A percentile compares a stretch with the other conserved stretches of the same genome.
These are phyloP conservation scores for Eucalyptus erythrocorys DNA, from an alignment of 345 rosid genomes.

Conservation along the genomic window DNA sequence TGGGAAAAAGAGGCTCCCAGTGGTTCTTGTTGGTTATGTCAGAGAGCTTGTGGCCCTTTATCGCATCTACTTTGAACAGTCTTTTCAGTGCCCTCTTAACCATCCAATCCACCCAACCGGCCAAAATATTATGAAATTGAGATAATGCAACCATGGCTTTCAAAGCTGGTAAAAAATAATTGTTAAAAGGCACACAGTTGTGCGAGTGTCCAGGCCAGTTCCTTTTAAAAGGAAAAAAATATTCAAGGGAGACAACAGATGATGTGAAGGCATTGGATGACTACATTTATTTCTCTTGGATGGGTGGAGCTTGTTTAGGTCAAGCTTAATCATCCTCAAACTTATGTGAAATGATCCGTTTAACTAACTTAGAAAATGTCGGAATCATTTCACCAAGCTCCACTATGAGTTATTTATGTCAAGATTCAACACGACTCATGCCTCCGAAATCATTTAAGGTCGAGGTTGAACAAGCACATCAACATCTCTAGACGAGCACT, in stretches of 20 bases:
- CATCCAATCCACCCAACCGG: background rate
- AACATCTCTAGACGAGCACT: background rate
- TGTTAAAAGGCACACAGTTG: background rate
- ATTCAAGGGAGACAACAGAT: background rate
- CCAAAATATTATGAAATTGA: background rate
- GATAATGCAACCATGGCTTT: background rate
- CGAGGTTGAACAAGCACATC: background rate
- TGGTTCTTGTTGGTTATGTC: background rate
- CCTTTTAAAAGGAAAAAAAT: background rate
- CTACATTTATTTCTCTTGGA: background rate
- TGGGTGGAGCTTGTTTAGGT: background rate
- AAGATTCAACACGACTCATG: background rate
- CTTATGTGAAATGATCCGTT: background rate
- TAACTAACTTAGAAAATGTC: background rate
- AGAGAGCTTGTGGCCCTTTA: background rate
- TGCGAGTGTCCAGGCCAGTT: background rate
- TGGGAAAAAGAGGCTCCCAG: background rate
- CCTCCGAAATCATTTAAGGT: background rate
- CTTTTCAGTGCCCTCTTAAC: background rate
- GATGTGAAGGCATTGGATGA: background rate
- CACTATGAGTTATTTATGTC: background rate
- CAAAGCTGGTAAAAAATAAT: background rate
- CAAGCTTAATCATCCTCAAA: background rate
- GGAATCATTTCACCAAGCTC: background rate
- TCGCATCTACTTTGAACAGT: background rate